These are phyloP conservation scores for Gossypium raimondii DNA, from an alignment of 345 rosid species.

Conservation along the genomic window DNA sequence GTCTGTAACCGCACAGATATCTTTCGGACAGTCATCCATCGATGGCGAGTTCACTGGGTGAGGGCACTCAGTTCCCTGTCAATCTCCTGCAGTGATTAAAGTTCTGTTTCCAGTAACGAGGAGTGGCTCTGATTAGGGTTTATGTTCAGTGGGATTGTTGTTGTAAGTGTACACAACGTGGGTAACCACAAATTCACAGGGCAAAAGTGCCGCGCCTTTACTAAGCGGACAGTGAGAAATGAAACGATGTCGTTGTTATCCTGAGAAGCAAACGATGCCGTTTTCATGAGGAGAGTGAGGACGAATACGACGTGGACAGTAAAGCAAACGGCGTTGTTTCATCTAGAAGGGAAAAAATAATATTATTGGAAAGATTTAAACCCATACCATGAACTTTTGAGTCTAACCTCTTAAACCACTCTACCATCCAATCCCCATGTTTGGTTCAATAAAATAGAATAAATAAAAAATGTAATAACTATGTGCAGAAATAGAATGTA, in stretches of 20 bases:
- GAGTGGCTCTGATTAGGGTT: not conserved
- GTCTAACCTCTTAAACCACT: constrained; percentile 88
- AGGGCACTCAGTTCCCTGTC: constrained; percentile 5
- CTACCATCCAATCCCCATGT: constrained; percentile 34
- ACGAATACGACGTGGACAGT: not conserved
- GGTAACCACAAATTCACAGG: too few species aligned
- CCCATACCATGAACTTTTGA: constrained; percentile 61
- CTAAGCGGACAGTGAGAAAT: too few species aligned
- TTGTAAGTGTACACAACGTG: not conserved
- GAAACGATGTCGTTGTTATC: too few species aligned
- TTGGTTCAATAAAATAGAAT: too few species aligned
- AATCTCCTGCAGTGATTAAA: not conserved
- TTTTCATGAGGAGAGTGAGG: not conserved
- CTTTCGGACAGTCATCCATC: constrained; percentile 25
- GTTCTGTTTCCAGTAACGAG: not conserved
- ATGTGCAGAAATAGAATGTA: too few species aligned
- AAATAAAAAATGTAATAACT: too few species aligned
- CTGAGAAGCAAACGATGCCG: not conserved
- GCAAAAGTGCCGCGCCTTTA: too few species aligned
- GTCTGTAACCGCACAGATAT: not conserved
- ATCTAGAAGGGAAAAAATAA: rapidly evolving
- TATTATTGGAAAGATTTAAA: constrained; percentile 39
- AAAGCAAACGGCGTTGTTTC: not conserved
- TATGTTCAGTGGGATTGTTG: not conserved
- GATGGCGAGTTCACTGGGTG: constrained; percentile 3